Evolutionary conservation across 306 rosid species (phyloP).

Genomic region (Bauhinia variegata): DNA sequence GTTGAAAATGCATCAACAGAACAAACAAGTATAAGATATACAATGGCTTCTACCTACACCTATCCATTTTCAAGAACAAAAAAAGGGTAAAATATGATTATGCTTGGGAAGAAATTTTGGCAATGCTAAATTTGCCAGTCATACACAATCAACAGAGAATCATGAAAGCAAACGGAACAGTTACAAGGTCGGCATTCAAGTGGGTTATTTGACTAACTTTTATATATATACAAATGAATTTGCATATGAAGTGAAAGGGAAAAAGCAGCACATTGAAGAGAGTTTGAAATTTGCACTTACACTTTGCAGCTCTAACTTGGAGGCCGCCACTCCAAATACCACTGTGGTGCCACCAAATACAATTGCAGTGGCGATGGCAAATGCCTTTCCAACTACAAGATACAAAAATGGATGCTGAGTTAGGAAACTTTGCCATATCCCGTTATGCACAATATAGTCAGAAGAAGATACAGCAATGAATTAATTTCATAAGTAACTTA

Average conservation of each 20-base stretch:
- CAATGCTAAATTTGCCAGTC: constrained; percentile 23
- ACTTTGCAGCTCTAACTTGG: constrained; percentile 66
- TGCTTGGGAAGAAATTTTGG: not conserved
- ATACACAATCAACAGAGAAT: constrained; percentile 26
- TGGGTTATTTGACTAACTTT: constrained; percentile 9
- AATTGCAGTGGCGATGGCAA: constrained; percentile 71
- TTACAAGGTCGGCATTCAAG: constrained; percentile 11
- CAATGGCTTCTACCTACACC: not conserved
- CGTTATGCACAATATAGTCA: constrained; percentile 6
- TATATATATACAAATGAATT: not conserved
- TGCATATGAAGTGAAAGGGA: not conserved
- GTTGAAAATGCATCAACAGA: constrained; percentile 19
- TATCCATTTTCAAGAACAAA: not conserved
- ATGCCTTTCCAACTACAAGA: constrained; percentile 80
- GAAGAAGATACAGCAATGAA: not conserved
- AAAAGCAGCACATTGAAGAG: constrained; percentile 2
- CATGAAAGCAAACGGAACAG: not conserved
- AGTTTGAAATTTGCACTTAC: constrained; percentile 50
- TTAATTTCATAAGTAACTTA: constrained; percentile 18
- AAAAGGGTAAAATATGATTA: no score
- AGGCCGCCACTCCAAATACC: constrained; percentile 60
- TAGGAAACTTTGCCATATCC: constrained; percentile 23
- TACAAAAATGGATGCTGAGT: constrained; percentile 22
- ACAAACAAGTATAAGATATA: not conserved
- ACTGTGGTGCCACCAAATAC: constrained; percentile 79